A percentile compares a stretch with the other conserved stretches of the same genome.
Evolutionary conservation across 352 stramenopile genomes (phyloP).

Genomic region (Phytophthora macrochlamydospora): DNA sequence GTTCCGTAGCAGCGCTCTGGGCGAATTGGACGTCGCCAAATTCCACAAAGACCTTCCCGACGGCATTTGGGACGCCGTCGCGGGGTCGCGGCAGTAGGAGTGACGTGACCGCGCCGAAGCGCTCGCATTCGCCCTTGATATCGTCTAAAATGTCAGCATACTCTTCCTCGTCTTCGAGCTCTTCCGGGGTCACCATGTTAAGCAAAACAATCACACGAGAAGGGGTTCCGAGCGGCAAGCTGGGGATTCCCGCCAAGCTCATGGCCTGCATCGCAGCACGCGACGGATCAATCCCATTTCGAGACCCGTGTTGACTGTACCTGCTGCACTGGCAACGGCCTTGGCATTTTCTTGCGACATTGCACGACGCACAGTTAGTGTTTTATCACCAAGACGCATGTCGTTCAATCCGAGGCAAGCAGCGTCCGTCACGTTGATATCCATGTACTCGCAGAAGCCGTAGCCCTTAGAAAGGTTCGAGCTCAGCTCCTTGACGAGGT

Average conservation of each 20-base stretch:
- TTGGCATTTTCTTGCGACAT: conserved; percentile 82
- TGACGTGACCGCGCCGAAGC: conserved; percentile 82
- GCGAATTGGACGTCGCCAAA: conserved; percentile 88
- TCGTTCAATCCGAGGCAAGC: conserved; percentile 96
- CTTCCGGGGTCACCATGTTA: conserved; percentile 98
- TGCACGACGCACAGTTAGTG: conserved; percentile 87
- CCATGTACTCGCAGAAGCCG: conserved; percentile 97
- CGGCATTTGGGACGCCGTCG: conserved; percentile 57
- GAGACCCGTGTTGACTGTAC: conserved; percentile 68
- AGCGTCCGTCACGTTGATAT: conserved; percentile 90
- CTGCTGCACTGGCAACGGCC: conserved; percentile 61
- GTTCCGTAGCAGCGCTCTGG: conserved; percentile 79
- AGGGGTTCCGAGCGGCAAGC: conserved; percentile 59
- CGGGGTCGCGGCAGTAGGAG: conserved; percentile 77
- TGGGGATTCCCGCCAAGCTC: conserved; percentile 61
- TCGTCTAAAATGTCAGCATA: conserved; percentile 96
- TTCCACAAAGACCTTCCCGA: conserved; percentile 94
- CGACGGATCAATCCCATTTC: conserved; percentile 75
- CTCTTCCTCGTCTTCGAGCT: conserved; percentile 95
- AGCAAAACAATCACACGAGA: conserved; percentile 93
- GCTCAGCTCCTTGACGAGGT: conserved; percentile 95
- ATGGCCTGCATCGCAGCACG: conserved; percentile 73
- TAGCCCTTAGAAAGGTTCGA: conserved; percentile 96
- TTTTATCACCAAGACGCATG: conserved; percentile 94
- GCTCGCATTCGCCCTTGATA: conserved; percentile 95